phyloP scores from a whole-genome alignment of 495 filamentous ascomycete species.

The Cercophora sp. region DNA sequence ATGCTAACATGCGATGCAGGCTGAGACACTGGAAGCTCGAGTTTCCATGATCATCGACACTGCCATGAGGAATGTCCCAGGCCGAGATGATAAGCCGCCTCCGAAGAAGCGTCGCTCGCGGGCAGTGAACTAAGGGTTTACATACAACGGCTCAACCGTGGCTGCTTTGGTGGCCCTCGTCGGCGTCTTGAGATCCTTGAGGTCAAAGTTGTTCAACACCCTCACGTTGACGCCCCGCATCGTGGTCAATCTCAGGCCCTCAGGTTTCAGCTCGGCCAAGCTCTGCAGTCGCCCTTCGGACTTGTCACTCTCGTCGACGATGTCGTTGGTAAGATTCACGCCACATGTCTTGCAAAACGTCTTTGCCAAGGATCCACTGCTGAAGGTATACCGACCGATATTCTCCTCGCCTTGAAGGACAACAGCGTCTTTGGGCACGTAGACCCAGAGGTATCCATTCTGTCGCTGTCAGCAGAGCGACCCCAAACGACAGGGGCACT shows the following conservation, averaged over 20 bases:
- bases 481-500: conserved; percentile 17
- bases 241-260: no score
- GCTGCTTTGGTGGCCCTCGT: conserved; percentile 7
- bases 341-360: conserved; percentile 43
- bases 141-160: conserved; percentile 24
- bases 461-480: not conserved
- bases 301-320: no score
- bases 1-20: no score
- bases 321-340: conserved; percentile 21
- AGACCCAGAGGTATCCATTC: conserved; percentile 29
- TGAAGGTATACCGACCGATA: conserved; percentile 31
- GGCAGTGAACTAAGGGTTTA: conserved; percentile 29
- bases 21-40: not conserved
- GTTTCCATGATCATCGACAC: not conserved
- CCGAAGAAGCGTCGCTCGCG: no score
- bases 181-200: conserved; percentile 22
- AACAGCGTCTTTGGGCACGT: conserved; percentile 23
- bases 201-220: conserved; percentile 24
- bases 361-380: conserved; percentile 18
- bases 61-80: not conserved
- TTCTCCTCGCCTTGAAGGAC: conserved; percentile 28
- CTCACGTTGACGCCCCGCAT: conserved; percentile 15
- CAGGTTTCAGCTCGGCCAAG: no score
- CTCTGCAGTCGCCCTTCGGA: no score
- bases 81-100: not conserved